phyloP scores from a whole-genome alignment of 2,329 filamentous ascomycete species.

The Cyphellophora europaea region DNA sequence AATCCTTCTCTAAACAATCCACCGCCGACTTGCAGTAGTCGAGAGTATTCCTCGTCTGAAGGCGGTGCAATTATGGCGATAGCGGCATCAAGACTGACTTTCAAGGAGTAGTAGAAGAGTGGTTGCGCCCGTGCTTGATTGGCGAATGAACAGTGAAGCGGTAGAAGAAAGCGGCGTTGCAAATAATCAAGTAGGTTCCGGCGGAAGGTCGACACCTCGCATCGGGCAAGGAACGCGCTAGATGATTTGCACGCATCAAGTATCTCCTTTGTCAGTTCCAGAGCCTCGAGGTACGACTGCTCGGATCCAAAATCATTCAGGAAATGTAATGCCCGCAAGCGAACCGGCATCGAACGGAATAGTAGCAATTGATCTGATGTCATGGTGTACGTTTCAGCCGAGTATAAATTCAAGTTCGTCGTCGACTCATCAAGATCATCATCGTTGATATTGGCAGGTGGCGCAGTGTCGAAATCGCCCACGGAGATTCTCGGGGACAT shows the following conservation, averaged over 20 bases:
- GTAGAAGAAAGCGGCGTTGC: conserved; percentile 46
- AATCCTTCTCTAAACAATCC: conserved; percentile 28
- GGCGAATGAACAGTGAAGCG: conserved; percentile 38
- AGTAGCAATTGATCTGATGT: conserved; percentile 19
- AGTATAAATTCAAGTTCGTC: conserved; percentile 15
- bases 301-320: conserved; percentile 25
- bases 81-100: conserved; percentile 26
- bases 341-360: conserved; percentile 10
- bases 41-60: conserved; percentile 19
- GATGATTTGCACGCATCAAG: conserved; percentile 22
- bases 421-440: conserved; percentile 48
- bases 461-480: conserved; percentile 49
- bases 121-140: conserved; percentile 24
- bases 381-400: conserved; percentile 10
- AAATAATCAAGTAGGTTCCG: conserved; percentile 43
- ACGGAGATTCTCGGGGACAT: conserved; percentile 52
- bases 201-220: too few relatives aligned
- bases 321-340: conserved; percentile 15
- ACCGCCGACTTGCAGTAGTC: conserved; percentile 23
- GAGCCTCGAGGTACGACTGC: conserved; percentile 22
- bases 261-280: conserved; percentile 21
- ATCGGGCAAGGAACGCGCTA: too few relatives aligned
- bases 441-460: conserved; percentile 52
- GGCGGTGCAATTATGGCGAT: conserved; percentile 25
- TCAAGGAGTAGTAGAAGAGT: conserved; percentile 28